Evolutionary conservation across 2,329 filamentous ascomycete genomes (phyloP).

Genomic region (Fusarium chuoi): DNA sequence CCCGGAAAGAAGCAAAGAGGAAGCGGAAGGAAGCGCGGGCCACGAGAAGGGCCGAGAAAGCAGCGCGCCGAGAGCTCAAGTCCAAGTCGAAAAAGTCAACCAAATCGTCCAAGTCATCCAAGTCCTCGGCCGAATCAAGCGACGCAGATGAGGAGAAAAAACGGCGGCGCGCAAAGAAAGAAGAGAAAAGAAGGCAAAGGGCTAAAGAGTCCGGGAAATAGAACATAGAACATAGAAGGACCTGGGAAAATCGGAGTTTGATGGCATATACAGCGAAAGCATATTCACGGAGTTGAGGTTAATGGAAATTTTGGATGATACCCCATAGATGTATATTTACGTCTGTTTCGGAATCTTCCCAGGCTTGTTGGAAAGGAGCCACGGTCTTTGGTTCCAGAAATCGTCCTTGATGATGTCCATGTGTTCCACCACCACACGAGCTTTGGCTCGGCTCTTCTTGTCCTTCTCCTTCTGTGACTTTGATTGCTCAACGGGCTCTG

Average conservation of each 20-base stretch:
- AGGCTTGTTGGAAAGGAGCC: slow-evolving; percentile 80
- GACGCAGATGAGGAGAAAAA: slow-evolving; percentile 57
- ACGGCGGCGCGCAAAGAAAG: slow-evolving; percentile 55
- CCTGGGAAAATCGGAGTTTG: slow-evolving; percentile 12
- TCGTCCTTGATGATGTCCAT: slow-evolving; percentile 94
- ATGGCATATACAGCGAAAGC: slow-evolving; percentile 26
- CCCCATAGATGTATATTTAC: slow-evolving; percentile 47
- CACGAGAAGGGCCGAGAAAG: slow-evolving; percentile 36
- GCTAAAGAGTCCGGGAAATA: slow-evolving; percentile 39
- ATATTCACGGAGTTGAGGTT: slow-evolving; percentile 45
- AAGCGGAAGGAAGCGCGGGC: slow-evolving; percentile 45
- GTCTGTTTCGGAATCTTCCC: slow-evolving; percentile 74
- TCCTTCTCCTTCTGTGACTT: slow-evolving; percentile 87
- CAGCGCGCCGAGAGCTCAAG: slow-evolving; percentile 39
- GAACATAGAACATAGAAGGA: slow-evolving; percentile 29
- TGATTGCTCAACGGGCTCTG: slow-evolving; percentile 69
- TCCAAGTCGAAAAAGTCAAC: slow-evolving; percentile 41
- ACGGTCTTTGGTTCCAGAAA: slow-evolving; percentile 90
- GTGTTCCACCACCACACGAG: slow-evolving; percentile 83
- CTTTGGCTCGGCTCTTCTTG: slow-evolving; percentile 82
- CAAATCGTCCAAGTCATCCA: slow-evolving; percentile 44
- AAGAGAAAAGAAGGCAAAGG: slow-evolving; percentile 52
- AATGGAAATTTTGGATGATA: slow-evolving; percentile 45
- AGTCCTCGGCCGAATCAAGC: slow-evolving; percentile 45
- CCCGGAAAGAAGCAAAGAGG: slow-evolving; percentile 49